A percentile compares a stretch with the other conserved stretches of the same genome.
Evolutionary conservation across 2,329 filamentous ascomycete species (phyloP).

Genomic region (Xylariomycetidae sp.): DNA sequence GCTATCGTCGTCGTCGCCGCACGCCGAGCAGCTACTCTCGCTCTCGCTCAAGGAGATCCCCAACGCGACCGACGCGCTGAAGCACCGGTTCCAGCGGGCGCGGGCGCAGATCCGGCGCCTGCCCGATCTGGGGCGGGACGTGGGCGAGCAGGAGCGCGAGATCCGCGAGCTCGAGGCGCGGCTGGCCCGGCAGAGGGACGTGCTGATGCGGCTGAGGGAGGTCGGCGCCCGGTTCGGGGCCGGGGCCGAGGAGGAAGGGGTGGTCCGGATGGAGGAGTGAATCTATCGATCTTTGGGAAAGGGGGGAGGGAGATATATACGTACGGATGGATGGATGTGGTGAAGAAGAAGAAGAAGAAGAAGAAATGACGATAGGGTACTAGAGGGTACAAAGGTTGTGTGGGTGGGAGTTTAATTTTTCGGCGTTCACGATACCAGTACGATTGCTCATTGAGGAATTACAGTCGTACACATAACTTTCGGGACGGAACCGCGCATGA

Average conservation of each 20-base stretch:
- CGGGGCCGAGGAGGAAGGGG: conserved; percentile 23
- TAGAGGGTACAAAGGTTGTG: no score
- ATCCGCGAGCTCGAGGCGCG: conserved; percentile 61
- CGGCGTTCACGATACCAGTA: no score
- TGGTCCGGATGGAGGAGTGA: conserved; percentile 39
- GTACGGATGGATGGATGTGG: no score
- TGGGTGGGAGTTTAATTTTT: no score
- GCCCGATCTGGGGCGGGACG: conserved; percentile 64
- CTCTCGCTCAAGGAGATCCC: conserved; percentile 69
- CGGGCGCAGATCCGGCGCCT: conserved; percentile 59
- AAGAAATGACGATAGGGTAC: no score
- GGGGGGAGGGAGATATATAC: no score
- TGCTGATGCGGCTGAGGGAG: conserved; percentile 51
- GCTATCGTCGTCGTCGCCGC: not conserved
- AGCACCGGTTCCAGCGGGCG: conserved; percentile 79
- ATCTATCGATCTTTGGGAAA: no score
- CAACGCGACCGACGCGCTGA: conserved; percentile 71
- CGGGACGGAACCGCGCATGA: no score
- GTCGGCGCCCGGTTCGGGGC: conserved; percentile 39
- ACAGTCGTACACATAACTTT: no score
- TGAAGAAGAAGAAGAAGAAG: no score
- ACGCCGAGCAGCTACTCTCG: conserved; percentile 14
- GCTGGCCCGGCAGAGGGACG: conserved; percentile 57
- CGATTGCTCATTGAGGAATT: no score
- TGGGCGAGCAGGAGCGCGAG: conserved; percentile 68